Conservation (phyloP, 192 early-diverging fungal species). For the Linderina pennispora region DNA sequence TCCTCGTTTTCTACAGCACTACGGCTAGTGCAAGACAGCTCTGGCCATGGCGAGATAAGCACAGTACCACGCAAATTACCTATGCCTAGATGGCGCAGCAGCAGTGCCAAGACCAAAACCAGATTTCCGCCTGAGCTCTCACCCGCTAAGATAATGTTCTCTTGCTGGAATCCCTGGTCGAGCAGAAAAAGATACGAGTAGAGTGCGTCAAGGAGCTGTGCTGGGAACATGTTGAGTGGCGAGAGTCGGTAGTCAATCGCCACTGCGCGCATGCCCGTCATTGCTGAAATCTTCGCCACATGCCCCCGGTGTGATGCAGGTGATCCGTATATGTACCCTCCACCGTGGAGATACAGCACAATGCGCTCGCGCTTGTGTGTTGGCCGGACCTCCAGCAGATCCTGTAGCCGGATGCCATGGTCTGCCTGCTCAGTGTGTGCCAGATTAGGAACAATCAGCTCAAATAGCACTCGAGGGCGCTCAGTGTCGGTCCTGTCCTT, state of each 20-base stretch:
- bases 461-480: constrained; percentile 9
- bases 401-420: not conserved
- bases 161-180: constrained; percentile 50
- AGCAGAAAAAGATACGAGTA: constrained; percentile 52
- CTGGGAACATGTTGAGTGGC: constrained; percentile 44
- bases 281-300: constrained; percentile 49
- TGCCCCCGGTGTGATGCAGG: constrained; percentile 47
- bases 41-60: constrained; percentile 49
- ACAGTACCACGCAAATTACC: constrained; percentile 48
- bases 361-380: constrained; percentile 33
- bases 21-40: constrained; percentile 10
- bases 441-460: constrained; percentile 12
- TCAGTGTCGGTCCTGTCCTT: constrained; percentile 4
- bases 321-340: constrained; percentile 54
- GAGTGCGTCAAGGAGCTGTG: constrained; percentile 58
- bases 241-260: constrained; percentile 45
- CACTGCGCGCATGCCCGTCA: constrained; percentile 22
- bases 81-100: constrained; percentile 51
- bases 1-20: constrained; percentile 13
- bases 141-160: constrained; percentile 58
- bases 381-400: too few species aligned
- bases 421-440: not conserved
- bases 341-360: constrained; percentile 74
- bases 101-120: constrained; percentile 52
- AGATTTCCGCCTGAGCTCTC: constrained; percentile 73